Percentiles rank a stretch among this genome's conserved stretches.
phyloP scores from a whole-genome alignment of 352 stramenopile species.

The Phytopythium helicoides region DNA sequence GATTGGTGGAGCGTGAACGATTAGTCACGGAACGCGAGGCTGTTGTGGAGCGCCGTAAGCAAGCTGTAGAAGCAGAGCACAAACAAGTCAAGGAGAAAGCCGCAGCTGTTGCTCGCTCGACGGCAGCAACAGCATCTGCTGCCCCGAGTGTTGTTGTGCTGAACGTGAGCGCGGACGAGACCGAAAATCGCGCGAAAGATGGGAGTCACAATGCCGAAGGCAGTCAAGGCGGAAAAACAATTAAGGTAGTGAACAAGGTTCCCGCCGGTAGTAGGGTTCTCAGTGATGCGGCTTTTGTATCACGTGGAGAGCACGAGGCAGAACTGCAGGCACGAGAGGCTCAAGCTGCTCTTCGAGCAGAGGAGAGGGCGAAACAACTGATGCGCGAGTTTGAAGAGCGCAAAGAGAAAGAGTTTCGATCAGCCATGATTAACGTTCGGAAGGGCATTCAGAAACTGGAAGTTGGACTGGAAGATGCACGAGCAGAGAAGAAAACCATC shows the following conservation, averaged over 20 bases:
- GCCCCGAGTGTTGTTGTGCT: slow-evolving; percentile 58
- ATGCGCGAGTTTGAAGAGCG: slow-evolving; percentile 59
- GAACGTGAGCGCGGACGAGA: slow-evolving; percentile 43
- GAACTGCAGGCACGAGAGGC: slow-evolving; percentile 55
- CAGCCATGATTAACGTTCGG: slow-evolving; percentile 70
- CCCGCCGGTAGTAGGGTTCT: slow-evolving; percentile 10
- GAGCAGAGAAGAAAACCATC: slow-evolving; percentile 42
- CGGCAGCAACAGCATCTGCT: slow-evolving; percentile 2
- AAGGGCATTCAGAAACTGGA: slow-evolving; percentile 76
- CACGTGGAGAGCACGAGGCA: slow-evolving; percentile 48
- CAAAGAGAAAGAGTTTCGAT: slow-evolving; percentile 64
- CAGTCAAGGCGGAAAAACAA: background rate
- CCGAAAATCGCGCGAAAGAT: slow-evolving; percentile 11
- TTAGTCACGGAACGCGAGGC: slow-evolving; percentile 40
- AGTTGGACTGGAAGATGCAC: slow-evolving; percentile 37
- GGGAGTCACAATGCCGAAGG: background rate
- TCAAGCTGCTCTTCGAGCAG: slow-evolving; percentile 40
- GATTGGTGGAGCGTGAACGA: slow-evolving; percentile 44
- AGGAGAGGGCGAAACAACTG: slow-evolving; percentile 50
- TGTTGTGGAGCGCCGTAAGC: slow-evolving; percentile 19
- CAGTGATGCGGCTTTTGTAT: slow-evolving; percentile 24
- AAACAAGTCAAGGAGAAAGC: slow-evolving; percentile 9
- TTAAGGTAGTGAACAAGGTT: slow-evolving; percentile 24
- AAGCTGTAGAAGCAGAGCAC: slow-evolving; percentile 12
- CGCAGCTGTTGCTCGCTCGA: background rate